phyloP scores from a whole-genome alignment of 2,329 filamentous ascomycete species.

The Aureobasidium sp. region DNA sequence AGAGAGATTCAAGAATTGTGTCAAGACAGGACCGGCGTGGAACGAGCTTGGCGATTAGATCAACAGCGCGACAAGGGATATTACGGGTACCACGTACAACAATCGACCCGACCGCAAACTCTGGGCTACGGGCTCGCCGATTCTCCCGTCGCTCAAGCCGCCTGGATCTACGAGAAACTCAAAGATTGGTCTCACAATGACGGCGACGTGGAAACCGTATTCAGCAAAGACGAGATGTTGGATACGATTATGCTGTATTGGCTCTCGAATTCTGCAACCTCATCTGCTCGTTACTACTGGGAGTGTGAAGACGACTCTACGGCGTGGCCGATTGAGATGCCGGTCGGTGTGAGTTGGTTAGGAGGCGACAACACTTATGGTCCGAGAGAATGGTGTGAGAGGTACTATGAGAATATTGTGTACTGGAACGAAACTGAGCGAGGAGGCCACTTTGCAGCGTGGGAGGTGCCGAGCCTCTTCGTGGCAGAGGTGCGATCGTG shows the following conservation, averaged over 20 bases:
- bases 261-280: conserved; percentile 58
- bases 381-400: conserved; percentile 48
- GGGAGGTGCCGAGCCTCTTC: conserved; percentile 33
- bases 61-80: conserved; percentile 54
- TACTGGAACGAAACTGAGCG: conserved; percentile 44
- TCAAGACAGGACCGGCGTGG: conserved; percentile 40
- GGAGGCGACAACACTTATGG: conserved; percentile 51
- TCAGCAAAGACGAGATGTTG: conserved; percentile 68
- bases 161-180: conserved; percentile 78
- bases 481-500: no score
- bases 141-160: conserved; percentile 61
- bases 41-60: conserved; percentile 43
- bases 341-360: conserved; percentile 49
- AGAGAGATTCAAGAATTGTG: conserved; percentile 49
- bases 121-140: conserved; percentile 63
- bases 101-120: conserved; percentile 64
- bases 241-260: conserved; percentile 69
- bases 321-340: conserved; percentile 36
- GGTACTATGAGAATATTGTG: conserved; percentile 53
- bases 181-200: conserved; percentile 56
- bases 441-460: conserved; percentile 55
- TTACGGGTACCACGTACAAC: conserved; percentile 51
- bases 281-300: conserved; percentile 59
- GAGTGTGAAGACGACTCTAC: conserved; percentile 57
- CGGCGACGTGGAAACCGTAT: conserved; percentile 53